Conservation (phyloP, 2,329 filamentous ascomycete species). For the Aspergillus costaricaensis region DNA sequence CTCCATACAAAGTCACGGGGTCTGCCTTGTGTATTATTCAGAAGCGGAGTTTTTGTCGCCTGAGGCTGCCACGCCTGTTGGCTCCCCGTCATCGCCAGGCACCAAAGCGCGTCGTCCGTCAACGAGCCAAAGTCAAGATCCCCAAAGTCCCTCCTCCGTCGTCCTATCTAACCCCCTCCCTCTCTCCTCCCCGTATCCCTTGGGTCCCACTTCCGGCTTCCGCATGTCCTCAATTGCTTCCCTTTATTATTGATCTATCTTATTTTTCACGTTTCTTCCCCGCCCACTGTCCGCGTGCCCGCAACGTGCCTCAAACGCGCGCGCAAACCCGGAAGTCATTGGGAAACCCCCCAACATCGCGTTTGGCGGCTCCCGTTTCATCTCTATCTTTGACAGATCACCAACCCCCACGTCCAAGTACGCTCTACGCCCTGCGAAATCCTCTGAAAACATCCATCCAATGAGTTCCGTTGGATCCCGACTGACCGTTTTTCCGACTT, state of each 20-base stretch:
- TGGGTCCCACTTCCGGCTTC: slow-evolving; percentile 9
- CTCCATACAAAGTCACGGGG: background rate
- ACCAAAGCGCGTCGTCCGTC: slow-evolving; percentile 24
- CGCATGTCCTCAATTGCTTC: background rate
- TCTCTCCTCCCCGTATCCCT: slow-evolving; percentile 5
- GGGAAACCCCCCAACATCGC: slow-evolving; percentile 14
- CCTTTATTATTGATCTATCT: background rate
- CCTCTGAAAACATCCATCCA: background rate
- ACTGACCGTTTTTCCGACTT: background rate
- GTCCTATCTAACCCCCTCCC: slow-evolving; percentile 9
- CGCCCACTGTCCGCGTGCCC: background rate
- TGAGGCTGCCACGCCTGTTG: slow-evolving; percentile 6
- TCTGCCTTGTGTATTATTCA: too few relatives aligned
- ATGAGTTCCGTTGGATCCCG: background rate
- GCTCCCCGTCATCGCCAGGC: slow-evolving; percentile 18
- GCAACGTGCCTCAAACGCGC: slow-evolving; percentile 14
- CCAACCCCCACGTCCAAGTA: slow-evolving; percentile 21
- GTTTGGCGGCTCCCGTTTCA: slow-evolving; percentile 12
- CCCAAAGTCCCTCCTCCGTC: slow-evolving; percentile 3
- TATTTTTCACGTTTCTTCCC: background rate
- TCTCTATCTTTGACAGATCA: slow-evolving; percentile 7
- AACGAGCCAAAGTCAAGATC: slow-evolving; percentile 9
- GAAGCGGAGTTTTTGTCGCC: background rate
- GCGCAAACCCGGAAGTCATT: slow-evolving; percentile 14
- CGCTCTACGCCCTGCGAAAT: background rate